Evolutionary conservation across 352 stramenopile species (phyloP).

Genomic region (Globisporangium camurandrum): DNA sequence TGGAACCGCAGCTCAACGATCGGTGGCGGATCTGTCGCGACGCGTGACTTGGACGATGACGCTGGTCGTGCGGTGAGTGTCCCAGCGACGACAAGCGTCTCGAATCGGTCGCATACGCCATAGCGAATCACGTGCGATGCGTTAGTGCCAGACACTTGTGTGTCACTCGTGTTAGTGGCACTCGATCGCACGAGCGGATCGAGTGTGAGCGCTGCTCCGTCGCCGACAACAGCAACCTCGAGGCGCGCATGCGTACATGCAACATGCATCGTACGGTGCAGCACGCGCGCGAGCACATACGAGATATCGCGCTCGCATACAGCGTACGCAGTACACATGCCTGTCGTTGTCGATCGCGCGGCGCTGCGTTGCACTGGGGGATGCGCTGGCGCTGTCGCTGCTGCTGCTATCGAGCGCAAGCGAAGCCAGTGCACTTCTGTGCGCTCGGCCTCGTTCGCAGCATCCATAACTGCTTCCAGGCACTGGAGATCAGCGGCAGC

Average conservation of each 20-base stretch:
- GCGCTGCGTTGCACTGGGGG: no score
- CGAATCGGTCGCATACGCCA: slow-evolving; percentile 9
- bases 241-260: slow-evolving; percentile 7
- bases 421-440: slow-evolving; percentile 12
- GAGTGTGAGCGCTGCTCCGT: slow-evolving; percentile 1
- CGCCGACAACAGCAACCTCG: background rate
- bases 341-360: no score
- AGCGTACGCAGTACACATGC: slow-evolving; percentile 12
- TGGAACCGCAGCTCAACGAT: slow-evolving; percentile 15
- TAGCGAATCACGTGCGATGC: background rate
- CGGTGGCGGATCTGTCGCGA: background rate
- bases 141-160: background rate
- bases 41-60: background rate
- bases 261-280: slow-evolving; percentile 8
- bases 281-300: slow-evolving; percentile 11
- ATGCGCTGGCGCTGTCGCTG: background rate
- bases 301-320: slow-evolving; percentile 9
- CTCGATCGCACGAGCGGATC: background rate
- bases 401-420: no score
- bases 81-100: slow-evolving; percentile 11
- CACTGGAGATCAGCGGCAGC: background rate
- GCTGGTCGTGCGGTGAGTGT: background rate
- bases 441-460: background rate
- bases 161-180: background rate
- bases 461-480: background rate